phyloP scores from a whole-genome alignment of 306 rosid species.

The Vicia villosa region DNA sequence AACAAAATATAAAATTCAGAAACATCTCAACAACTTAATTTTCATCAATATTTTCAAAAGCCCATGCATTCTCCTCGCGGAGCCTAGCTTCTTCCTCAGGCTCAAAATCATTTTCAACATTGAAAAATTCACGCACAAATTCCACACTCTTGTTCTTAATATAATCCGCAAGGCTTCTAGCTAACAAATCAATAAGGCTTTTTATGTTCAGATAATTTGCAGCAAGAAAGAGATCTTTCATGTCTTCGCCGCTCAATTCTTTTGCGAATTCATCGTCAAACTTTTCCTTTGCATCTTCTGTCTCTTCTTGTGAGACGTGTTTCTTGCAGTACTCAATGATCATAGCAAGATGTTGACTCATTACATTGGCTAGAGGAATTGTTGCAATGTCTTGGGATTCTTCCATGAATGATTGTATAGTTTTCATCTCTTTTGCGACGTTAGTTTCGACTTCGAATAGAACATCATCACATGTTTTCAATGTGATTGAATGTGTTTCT shows the following conservation, averaged over 20 bases:
- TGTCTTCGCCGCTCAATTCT: background rate
- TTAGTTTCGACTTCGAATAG: background rate
- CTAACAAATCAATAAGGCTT: background rate
- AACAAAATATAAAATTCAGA: background rate
- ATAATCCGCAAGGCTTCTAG: slow-evolving; percentile 6
- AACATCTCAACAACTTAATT: too few species aligned
- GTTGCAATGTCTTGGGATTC: background rate
- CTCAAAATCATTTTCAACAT: slow-evolving; percentile 29
- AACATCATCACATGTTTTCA: background rate
- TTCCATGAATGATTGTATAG: background rate
- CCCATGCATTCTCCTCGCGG: slow-evolving; percentile 27
- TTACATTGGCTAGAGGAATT: background rate
- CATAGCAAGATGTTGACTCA: background rate
- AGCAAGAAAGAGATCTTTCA: slow-evolving; percentile 31
- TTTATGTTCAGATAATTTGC: slow-evolving; percentile 33
- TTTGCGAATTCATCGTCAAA: slow-evolving; percentile 3
- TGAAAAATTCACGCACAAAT: slow-evolving; percentile 32
- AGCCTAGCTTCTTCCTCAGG: slow-evolving; percentile 33
- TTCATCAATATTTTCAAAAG: slow-evolving; percentile 38
- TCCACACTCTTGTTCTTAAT: slow-evolving; percentile 41
- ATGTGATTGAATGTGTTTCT: background rate
- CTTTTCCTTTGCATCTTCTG: background rate
- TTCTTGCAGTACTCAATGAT: background rate
- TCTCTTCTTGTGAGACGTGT: background rate
- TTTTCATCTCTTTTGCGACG: background rate